Evolutionary conservation across 2,329 filamentous ascomycete species (phyloP), one percentile per base, ranked within the genome.

Genomic region (Verticillium dahliae): DNA sequence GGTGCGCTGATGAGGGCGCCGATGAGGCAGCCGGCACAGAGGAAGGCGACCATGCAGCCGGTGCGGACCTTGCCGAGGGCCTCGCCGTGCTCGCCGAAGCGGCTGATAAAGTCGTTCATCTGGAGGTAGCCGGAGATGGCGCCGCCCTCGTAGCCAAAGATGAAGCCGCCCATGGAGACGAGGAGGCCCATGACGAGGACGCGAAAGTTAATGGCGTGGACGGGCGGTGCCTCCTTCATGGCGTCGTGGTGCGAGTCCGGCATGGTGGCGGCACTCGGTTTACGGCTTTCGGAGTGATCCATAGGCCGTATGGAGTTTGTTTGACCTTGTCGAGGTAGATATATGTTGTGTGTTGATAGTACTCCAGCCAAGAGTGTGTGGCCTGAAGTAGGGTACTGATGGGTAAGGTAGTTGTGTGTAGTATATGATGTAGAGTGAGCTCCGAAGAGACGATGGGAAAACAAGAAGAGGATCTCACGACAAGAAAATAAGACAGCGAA

Each of bases 41-140:
- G 76, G n/a, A 89, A 76, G 66, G 83, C 85, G 60, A 86, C 82
- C 62, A 90, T 86, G 15, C 85, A 83, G 58, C 87, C 87, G 66
- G 87, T 84, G 60, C 85, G 79, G 50, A 69, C 65, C 41, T 79
- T 69, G 37, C 81, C 83, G 66, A 88, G 88, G 41, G 85, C 81
- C 2, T 67, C 63, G 34, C 76, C 73, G 64, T 81, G 88, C 70
- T 88, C 80, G 35, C 82, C 83, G 66, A 88, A 88, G 50, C 85
- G 81, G 3, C 67, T 63, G 37, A 77, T 73, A 64, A 81, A 89
- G 70, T 88, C 80, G 2, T 72, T 57, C 85, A 88, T 88, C 61
- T 78, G 72, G 66, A 88, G 82, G 73, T 86, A 88, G 60, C 86
- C 85, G 5, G 78, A 84, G 52, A 85, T 84, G 66, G 86, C 83